Evolutionary conservation across 148 eudicot species (phyloP).

Genomic region (Fagopyrum tataricum): DNA sequence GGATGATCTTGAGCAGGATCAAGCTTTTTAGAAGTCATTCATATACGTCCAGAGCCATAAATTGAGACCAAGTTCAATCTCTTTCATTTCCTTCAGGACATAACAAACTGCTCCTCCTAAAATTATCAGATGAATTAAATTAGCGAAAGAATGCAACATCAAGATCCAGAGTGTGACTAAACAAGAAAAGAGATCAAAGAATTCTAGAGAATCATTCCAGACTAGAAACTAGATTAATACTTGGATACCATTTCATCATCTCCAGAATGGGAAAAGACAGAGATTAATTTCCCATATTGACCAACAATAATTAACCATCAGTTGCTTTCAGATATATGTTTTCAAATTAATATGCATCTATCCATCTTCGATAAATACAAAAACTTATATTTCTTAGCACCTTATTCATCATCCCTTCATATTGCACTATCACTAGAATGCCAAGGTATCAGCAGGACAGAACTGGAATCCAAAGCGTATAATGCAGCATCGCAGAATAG

Average conservation of each 20-base stretch:
- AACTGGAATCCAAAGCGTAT: conserved; percentile 10
- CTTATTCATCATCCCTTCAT: neutral
- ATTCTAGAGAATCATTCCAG: neutral
- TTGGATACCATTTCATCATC: neutral
- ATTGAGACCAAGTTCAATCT: neutral
- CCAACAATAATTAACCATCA: neutral
- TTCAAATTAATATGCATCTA: neutral
- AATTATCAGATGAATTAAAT: neutral
- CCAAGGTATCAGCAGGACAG: neutral
- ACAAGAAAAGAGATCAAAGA: neutral
- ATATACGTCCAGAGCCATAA: neutral
- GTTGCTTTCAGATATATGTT: neutral
- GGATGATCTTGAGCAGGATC: conserved; percentile 9
- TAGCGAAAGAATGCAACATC: conserved; percentile 1
- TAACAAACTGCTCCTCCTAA: conserved; percentile 7
- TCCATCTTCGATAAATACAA: neutral
- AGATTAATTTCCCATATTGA: neutral
- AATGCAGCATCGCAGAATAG: neutral
- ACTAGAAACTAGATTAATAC: neutral
- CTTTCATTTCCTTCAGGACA: neutral
- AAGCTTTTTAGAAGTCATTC: conserved; percentile 1
- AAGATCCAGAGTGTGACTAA: neutral
- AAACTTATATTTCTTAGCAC: neutral
- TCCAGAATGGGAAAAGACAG: neutral
- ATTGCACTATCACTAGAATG: neutral